Evolutionary conservation across 441 rosid species (phyloP).

Genomic region (Populus trichocarpa): DNA sequence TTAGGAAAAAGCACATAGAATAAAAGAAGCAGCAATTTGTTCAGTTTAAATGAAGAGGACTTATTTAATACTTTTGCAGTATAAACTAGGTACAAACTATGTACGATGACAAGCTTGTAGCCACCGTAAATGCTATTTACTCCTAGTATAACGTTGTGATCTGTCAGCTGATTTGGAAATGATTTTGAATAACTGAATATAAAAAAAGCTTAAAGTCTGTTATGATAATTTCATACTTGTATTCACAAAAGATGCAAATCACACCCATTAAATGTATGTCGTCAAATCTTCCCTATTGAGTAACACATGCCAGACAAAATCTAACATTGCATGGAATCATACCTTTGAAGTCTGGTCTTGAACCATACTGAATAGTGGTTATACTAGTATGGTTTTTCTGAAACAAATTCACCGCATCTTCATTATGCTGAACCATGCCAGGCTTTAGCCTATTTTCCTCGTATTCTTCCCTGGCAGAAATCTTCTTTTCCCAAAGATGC

Average conservation of each 20-base stretch:
- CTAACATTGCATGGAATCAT: not conserved
- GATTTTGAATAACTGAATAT: not conserved
- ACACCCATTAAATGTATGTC: not conserved
- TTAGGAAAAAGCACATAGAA: not conserved
- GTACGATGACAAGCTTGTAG: not conserved
- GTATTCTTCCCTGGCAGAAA: constrained; percentile 20
- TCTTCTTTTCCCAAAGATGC: constrained; percentile 56
- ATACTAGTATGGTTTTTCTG: constrained; percentile 22
- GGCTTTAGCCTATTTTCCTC: constrained; percentile 13
- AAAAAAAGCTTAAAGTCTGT: not conserved
- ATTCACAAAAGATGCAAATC: not conserved
- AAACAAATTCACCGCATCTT: constrained; percentile 6
- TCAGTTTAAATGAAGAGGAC: not conserved
- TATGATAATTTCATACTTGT: not conserved
- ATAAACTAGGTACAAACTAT: not conserved
- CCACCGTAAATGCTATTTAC: too few species aligned
- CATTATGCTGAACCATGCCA: constrained; percentile 10
- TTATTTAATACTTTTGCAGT: not conserved
- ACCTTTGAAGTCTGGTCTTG: constrained; percentile 84
- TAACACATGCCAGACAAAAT: not conserved
- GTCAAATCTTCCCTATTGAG: not conserved
- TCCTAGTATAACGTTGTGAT: too few species aligned
- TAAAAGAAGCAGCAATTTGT: not conserved
- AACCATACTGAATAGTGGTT: constrained; percentile 51
- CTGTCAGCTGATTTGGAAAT: not conserved